Evolutionary conservation across 306 rosid species (phyloP), one percentile per base, ranked within the genome.

Genomic region (Cicer chorassanicum): DNA sequence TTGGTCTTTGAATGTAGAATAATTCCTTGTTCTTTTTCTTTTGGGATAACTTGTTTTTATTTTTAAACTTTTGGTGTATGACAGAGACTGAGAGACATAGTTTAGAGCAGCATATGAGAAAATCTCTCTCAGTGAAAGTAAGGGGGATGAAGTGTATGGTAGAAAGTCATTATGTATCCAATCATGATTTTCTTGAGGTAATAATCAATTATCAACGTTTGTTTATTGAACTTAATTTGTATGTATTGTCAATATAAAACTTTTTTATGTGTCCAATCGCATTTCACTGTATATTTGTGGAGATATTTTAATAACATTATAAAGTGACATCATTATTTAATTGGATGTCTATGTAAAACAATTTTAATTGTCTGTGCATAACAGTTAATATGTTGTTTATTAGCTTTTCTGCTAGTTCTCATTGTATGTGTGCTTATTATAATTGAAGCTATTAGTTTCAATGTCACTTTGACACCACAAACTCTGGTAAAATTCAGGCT

Each of bases 131-230:
- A 6, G 99, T 90, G 64, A 84, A 81, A 51, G 86, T 90, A 45
- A 88, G 91, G 60, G 91, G 92, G 29, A 73, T 87, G 68, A 82
- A 84, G 75, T 88, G 91, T 79, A 75, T 78, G 73, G 90, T 92
- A 18, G 86, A 85, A 78, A 85, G 88, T 78, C 95, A 78, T 50
- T 88, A 82, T 56, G 54, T 94, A 80, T 92, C 97, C 79, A 94
- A 94, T 88, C 86, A 91, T n/a, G 93, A 85, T 68, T 94, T 94
- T 83, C 89, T 86, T 50, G 91, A 94, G 99, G 99, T 94, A 87
- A 74, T 69, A 63, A 51, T 73, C 62, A 59, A 53, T 66, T 19
- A 12, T 24, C 13, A 24, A 53, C 44, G 57, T 49, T 65, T 9
- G 10, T 56, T 42, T 78, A 16, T 69, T 19, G 19, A 18, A 50